Percentiles rank a stretch among this genome's conserved stretches.
Conservation (phyloP, 495 filamentous ascomycete genomes). For the Apodospora peruviana region DNA sequence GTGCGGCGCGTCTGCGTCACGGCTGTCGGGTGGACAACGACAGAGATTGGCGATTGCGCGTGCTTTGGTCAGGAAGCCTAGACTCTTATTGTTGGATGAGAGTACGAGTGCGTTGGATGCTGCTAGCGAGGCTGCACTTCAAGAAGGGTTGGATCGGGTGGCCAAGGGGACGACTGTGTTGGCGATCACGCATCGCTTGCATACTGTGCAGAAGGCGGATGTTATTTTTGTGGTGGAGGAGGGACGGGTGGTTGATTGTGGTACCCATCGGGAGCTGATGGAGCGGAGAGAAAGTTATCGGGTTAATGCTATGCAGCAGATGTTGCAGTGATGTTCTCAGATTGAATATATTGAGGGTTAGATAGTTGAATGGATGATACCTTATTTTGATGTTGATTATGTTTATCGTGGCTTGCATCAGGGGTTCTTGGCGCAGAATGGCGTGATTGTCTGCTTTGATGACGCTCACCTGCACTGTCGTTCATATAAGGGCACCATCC, state of each 20-base stretch:
- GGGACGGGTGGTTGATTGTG: constrained; percentile 59
- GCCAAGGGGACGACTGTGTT: constrained; percentile 72
- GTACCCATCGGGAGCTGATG: constrained; percentile 64
- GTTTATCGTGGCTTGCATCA: no score
- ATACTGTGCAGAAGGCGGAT: constrained; percentile 71
- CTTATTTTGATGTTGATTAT: no score
- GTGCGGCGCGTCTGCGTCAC: constrained; percentile 43
- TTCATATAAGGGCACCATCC: no score
- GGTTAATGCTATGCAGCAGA: constrained; percentile 46
- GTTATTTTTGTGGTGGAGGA: constrained; percentile 70
- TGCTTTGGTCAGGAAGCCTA: constrained; percentile 71
- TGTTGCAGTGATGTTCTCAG: no score
- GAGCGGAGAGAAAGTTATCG: constrained; percentile 53
- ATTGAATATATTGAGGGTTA: no score
- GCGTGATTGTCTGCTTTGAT: no score
- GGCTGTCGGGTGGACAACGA: constrained; percentile 53
- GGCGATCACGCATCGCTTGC: constrained; percentile 72
- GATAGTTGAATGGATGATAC: no score
- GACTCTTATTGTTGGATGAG: constrained; percentile 79
- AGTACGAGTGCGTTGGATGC: constrained; percentile 77
- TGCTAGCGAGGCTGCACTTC: constrained; percentile 61
- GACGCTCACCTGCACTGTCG: no score
- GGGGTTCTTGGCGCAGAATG: no score
- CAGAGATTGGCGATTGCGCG: constrained; percentile 74
- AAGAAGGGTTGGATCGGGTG: constrained; percentile 66